Evolutionary conservation across 495 filamentous ascomycete species (phyloP).

Genomic region (Neurospora terricola): DNA sequence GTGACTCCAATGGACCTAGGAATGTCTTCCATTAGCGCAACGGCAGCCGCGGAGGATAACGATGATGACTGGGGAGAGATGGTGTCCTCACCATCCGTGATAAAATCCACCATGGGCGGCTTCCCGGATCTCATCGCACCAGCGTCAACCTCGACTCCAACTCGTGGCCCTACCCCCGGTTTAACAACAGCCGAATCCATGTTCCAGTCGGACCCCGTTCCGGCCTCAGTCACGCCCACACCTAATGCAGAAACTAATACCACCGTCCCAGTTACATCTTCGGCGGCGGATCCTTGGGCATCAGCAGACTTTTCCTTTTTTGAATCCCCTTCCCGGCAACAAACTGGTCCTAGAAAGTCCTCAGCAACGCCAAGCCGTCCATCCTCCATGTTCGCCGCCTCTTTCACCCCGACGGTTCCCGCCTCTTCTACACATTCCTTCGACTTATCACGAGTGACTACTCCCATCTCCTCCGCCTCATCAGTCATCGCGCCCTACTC

Average conservation of each 20-base stretch:
- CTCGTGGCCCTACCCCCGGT: background rate
- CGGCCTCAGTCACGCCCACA: background rate
- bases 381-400: background rate
- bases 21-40: background rate
- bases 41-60: conserved; percentile 21
- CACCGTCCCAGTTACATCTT: background rate
- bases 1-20: background rate
- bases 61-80: conserved; percentile 48
- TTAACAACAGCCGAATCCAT: background rate
- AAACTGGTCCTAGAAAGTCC: background rate
- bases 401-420: background rate
- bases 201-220: background rate
- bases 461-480: conserved; percentile 9
- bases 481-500: background rate
- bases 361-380: background rate
- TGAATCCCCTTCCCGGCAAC: conserved; percentile 11
- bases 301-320: conserved; percentile 30
- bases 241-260: background rate
- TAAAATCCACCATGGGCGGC: conserved; percentile 4
- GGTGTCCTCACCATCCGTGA: conserved; percentile 35
- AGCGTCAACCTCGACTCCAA: background rate
- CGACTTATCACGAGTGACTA: conserved; percentile 1
- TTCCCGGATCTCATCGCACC: conserved; percentile 2
- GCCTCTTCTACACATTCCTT: background rate
- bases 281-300: conserved; percentile 21